These are phyloP conservation scores for Penicillium bialowiezense DNA, from an alignment of 495 filamentous ascomycete genomes.

Conservation along the genomic window DNA sequence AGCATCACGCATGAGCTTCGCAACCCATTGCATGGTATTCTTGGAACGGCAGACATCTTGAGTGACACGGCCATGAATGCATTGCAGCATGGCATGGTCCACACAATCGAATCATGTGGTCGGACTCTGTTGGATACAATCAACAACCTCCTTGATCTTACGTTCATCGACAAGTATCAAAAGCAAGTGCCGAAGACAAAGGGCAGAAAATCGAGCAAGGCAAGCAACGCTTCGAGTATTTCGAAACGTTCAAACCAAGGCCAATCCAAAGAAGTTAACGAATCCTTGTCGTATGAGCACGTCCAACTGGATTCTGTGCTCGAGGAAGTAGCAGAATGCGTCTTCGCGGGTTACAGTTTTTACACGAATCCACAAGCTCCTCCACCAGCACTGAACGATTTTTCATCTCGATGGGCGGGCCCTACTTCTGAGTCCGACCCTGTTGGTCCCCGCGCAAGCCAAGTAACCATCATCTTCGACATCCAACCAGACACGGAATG, in stretches of 20 bases:
- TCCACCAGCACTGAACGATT: conserved; percentile 13
- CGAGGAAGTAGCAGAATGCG: conserved; percentile 59
- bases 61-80: conserved; percentile 52
- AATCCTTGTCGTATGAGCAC: conserved; percentile 9
- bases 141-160: conserved; percentile 61
- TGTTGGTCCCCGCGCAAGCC: conserved; percentile 5
- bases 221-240: no score
- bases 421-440: background rate
- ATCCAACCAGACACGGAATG: conserved; percentile 50
- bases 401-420: conserved; percentile 10
- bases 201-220: background rate
- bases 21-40: conserved; percentile 63
- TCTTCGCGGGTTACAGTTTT: conserved; percentile 51
- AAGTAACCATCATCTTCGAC: conserved; percentile 53
- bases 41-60: conserved; percentile 62
- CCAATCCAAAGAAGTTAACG: background rate
- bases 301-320: conserved; percentile 46
- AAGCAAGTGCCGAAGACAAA: conserved; percentile 2
- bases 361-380: conserved; percentile 21
- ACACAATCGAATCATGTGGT: conserved; percentile 64
- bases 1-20: conserved; percentile 70
- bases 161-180: conserved; percentile 25
- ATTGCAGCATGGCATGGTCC: conserved; percentile 55
- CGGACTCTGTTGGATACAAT: conserved; percentile 68
- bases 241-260: background rate